Evolutionary conservation across 257 asterid genomes (phyloP).

Genomic region (Gardenia jasminoides): DNA sequence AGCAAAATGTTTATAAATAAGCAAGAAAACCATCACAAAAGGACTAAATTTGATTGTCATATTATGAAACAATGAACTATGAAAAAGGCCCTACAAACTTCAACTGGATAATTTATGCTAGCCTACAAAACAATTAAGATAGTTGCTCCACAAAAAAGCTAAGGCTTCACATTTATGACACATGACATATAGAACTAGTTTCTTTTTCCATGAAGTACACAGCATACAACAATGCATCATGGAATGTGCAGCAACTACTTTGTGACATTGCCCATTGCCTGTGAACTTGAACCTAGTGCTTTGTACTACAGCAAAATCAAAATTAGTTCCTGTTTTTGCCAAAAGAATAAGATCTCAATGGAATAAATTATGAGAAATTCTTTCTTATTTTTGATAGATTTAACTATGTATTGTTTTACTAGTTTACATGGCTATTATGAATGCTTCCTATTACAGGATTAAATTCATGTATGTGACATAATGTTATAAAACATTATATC

Average conservation of each 20-base stretch:
- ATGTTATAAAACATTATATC: too few relatives aligned
- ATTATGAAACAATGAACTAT: background rate
- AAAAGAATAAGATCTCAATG: background rate
- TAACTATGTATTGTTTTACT: too few relatives aligned
- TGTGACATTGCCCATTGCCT: background rate
- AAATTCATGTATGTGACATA: too few relatives aligned
- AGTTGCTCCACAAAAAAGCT: background rate
- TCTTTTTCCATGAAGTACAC: background rate
- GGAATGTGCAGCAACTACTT: background rate
- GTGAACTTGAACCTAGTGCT: background rate
- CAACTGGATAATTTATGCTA: background rate
- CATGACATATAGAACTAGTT: background rate
- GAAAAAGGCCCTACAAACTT: background rate
- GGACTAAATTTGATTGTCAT: background rate
- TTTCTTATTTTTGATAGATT: too few relatives aligned
- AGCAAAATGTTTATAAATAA: slow-evolving; percentile 1
- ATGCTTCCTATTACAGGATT: too few relatives aligned
- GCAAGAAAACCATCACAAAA: background rate
- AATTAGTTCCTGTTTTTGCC: background rate
- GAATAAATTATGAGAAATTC: background rate
- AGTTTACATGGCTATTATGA: too few relatives aligned
- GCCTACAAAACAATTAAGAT: background rate
- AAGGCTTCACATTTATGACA: background rate
- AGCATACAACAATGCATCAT: background rate
- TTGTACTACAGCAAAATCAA: too few relatives aligned